Conservation (phyloP, 2,329 filamentous ascomycete species). For the Neonectria faginata region DNA sequence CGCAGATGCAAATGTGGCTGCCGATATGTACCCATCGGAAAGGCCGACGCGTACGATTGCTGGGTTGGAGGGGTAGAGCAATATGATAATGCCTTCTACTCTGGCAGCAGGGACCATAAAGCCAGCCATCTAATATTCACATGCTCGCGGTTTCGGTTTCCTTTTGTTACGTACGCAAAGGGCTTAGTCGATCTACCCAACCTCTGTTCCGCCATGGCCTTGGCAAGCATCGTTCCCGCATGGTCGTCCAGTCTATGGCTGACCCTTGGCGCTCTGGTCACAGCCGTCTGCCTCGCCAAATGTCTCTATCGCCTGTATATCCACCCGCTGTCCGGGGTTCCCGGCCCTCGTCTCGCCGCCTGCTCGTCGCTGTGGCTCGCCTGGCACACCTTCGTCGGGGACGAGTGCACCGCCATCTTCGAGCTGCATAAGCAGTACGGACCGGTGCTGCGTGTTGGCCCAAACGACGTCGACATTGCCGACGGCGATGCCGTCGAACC, state of each 20-base stretch:
- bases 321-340: constrained; percentile 22
- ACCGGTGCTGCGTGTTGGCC: constrained; percentile 51
- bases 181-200: neutral
- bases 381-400: constrained; percentile 26
- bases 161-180: neutral
- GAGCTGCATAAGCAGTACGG: constrained; percentile 51
- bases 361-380: constrained; percentile 21
- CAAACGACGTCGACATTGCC: constrained; percentile 55
- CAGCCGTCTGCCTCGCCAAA: neutral
- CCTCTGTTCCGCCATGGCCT: neutral
- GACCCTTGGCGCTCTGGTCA: neutral
- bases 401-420: constrained; percentile 23
- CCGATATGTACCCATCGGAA: neutral
- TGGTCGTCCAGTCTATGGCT: neutral
- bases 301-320: constrained; percentile 9
- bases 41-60: neutral
- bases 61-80: neutral
- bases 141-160: neutral
- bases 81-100: neutral
- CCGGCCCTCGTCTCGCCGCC: constrained; percentile 19
- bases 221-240: neutral
- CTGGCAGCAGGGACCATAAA: neutral
- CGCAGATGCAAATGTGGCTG: too few relatives aligned
- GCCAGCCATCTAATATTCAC: neutral
- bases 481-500: constrained; percentile 58